Conservation (phyloP, 2,329 filamentous ascomycete genomes). For the Fusarium citri region DNA sequence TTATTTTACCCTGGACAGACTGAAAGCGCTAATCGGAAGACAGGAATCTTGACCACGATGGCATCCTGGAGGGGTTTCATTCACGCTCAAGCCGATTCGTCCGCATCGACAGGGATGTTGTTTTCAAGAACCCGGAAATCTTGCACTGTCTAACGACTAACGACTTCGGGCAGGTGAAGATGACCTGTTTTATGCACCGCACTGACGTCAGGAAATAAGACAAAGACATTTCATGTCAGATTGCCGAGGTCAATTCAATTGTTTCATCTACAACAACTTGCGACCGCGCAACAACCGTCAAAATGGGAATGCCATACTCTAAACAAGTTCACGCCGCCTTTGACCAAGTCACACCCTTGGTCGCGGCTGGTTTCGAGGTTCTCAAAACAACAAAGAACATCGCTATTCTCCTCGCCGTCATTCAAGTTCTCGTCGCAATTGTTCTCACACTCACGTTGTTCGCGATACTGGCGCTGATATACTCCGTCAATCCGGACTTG, state of each 20-base stretch:
- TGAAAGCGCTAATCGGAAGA: not conserved
- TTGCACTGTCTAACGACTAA: too few relatives aligned
- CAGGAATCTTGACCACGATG: too few relatives aligned
- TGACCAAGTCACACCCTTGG: constrained; percentile 12
- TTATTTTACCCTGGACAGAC: not conserved
- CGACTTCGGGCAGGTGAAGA: not conserved
- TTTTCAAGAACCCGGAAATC: not conserved
- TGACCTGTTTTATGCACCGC: not conserved
- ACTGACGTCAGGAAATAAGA: not conserved
- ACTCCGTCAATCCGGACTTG: constrained; percentile 19
- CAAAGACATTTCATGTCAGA: not conserved
- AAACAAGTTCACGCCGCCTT: constrained; percentile 23
- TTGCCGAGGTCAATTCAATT: not conserved
- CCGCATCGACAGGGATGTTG: not conserved
- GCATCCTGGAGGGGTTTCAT: not conserved
- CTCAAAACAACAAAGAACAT: constrained; percentile 25
- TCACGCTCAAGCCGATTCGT: not conserved
- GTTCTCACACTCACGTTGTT: constrained; percentile 5
- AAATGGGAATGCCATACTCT: constrained; percentile 22
- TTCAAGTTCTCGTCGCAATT: not conserved
- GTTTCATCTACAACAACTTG: not conserved
- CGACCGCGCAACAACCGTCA: not conserved
- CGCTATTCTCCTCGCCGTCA: constrained; percentile 6
- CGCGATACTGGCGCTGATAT: constrained; percentile 12
- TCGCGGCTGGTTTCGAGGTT: constrained; percentile 19